Percentiles rank a stretch among this genome's conserved stretches.
Conservation (phyloP, 2,329 filamentous ascomycete genomes). For the Bipolaris victoriae region DNA sequence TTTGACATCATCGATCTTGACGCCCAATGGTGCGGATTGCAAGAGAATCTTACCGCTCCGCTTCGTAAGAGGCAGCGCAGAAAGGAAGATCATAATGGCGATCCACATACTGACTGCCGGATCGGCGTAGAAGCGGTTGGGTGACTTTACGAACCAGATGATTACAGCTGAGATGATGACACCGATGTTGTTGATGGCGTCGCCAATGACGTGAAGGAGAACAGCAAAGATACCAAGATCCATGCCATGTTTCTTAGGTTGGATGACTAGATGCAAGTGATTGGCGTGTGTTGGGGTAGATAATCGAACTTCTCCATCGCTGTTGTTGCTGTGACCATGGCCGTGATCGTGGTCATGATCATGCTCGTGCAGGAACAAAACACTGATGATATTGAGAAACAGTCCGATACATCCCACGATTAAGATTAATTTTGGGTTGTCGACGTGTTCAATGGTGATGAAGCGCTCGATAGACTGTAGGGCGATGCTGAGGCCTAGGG, state of each 20-base stretch:
- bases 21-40: slow-evolving; percentile 67
- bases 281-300: slow-evolving; percentile 25
- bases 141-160: slow-evolving; percentile 68
- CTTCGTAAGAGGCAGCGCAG: slow-evolving; percentile 67
- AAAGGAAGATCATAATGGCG: slow-evolving; percentile 72
- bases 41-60: slow-evolving; percentile 70
- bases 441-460: slow-evolving; percentile 61
- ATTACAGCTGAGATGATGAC: slow-evolving; percentile 73
- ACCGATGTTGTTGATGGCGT: slow-evolving; percentile 77
- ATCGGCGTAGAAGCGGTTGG: slow-evolving; percentile 72
- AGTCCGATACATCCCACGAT: slow-evolving; percentile 73
- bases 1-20: slow-evolving; percentile 67
- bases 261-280: slow-evolving; percentile 36
- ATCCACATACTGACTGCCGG: slow-evolving; percentile 73
- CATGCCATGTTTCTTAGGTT: slow-evolving; percentile 40
- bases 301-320: slow-evolving; percentile 22
- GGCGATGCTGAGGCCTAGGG: slow-evolving; percentile 73
- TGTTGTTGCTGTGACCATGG: slow-evolving; percentile 46
- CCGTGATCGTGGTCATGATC: slow-evolving; percentile 53
- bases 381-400: slow-evolving; percentile 69
- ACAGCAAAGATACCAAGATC: slow-evolving; percentile 76
- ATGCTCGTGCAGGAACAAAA: slow-evolving; percentile 64
- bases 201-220: slow-evolving; percentile 72
- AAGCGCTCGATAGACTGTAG: slow-evolving; percentile 77
- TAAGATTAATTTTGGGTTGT: slow-evolving; percentile 70